Evolutionary conservation across 106 monocot genomes (phyloP), one percentile per base, ranked within the genome.

Genomic region (Dioscorea zingiberensis): DNA sequence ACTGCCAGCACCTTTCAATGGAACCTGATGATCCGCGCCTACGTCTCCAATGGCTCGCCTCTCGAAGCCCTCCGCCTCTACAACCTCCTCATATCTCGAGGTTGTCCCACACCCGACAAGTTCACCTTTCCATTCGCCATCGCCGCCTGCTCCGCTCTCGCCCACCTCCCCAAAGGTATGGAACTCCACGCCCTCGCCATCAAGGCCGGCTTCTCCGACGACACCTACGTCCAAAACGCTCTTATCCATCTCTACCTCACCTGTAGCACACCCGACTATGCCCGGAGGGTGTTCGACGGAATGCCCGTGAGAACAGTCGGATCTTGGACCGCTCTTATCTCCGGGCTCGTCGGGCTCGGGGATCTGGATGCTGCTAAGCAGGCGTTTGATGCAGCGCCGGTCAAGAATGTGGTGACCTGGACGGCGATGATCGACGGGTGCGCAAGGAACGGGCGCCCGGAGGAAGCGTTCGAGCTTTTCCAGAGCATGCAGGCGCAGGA

Each of bases 71-170:
- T 84, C 78, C 69, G 25, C 48, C 55, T 76, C 54, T 80, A 66
- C 68, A 64, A 55, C 62, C 60, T 60, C 63, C 78, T 89, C 72
- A 3, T 74, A 67, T 14, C 51, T 24, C 53, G 22, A 69, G 65
- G 67, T 70, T 59, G 73, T n/a, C 69, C 56, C 6, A 8, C 38
- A 10, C 75, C 78, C 26, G 84, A 89, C 60, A 75, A 71, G 30
- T 85, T 85, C 81, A 85, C 88, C 28, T 79, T 89, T 65, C 79
- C 88, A 23, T 81, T 78, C 67, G 71, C 63, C 49, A 27, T 82
- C 55, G 71, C 69, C 38, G 77, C 88, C 5, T 84, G 78, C 60
- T 4, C 73, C 10, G 14, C 44, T 47, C 60, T 60, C 58, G 21
- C 63, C 32, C 58, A 65, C 21, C 45, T 59, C 48, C 14, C 38